Conservation (phyloP, 2,329 filamentous ascomycete species). For the Neoscytalidium dimidiatum region DNA sequence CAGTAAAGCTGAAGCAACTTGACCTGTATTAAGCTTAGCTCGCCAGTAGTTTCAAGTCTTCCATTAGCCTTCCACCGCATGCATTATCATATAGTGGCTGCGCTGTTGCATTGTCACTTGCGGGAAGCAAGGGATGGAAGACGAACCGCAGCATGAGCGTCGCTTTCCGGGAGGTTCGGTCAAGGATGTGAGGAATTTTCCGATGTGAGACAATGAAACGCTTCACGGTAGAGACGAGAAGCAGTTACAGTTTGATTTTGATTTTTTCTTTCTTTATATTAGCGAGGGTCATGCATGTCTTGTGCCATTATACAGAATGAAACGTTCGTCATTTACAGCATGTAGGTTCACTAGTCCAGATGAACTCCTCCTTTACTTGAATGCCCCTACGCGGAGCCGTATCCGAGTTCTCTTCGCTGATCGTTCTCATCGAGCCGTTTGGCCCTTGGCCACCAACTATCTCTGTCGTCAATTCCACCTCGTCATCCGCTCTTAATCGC, state of each 20-base stretch:
- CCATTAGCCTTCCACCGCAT: background rate
- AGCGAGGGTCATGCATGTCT: no score
- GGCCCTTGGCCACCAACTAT: background rate
- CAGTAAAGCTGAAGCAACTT: background rate
- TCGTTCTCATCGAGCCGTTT: background rate
- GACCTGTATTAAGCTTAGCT: background rate
- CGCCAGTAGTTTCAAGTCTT: no score
- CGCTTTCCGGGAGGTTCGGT: no score
- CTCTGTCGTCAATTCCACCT: conserved; percentile 1
- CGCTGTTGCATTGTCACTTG: background rate
- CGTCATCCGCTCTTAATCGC: background rate
- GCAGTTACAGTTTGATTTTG: no score
- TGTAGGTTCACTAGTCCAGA: background rate
- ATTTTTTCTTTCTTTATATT: no score
- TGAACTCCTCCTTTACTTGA: background rate
- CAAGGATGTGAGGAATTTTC: no score
- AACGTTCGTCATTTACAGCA: background rate
- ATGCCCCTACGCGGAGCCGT: background rate
- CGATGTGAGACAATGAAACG: no score
- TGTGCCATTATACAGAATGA: background rate
- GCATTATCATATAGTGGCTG: background rate
- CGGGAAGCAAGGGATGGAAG: background rate
- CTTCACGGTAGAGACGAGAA: no score
- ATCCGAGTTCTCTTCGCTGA: background rate
- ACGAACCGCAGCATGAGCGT: no score